phyloP scores from a whole-genome alignment of 2,329 filamentous ascomycete species.

The Gnomoniopsis smithogilvyi region DNA sequence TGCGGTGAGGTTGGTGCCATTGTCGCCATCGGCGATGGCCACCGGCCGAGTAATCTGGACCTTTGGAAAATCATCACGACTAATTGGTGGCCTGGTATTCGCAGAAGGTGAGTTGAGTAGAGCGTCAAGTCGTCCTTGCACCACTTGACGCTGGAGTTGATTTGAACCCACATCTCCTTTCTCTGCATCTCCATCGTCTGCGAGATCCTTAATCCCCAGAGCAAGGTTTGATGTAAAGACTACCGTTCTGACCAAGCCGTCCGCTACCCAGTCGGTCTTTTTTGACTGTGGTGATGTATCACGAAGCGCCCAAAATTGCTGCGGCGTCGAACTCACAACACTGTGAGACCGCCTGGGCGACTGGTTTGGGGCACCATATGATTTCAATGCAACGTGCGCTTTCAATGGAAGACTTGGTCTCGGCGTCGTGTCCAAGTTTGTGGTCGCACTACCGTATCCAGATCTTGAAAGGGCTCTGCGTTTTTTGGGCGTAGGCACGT shows the following conservation, averaged over 20 bases:
- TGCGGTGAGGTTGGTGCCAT: neutral
- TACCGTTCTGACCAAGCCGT: neutral
- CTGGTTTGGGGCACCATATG: neutral
- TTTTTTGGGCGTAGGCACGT: conserved; percentile 42
- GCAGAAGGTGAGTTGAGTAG: conserved; percentile 12
- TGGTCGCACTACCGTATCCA: neutral
- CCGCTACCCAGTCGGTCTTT: neutral
- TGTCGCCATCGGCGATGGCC: neutral
- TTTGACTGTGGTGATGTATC: conserved; percentile 4
- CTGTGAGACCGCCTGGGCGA: neutral
- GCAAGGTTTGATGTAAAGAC: neutral
- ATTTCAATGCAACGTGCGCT: neutral
- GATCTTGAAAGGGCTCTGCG: conserved; percentile 13
- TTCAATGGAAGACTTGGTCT: neutral
- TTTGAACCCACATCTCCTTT: neutral
- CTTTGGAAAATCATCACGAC: neutral
- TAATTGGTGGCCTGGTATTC: neutral
- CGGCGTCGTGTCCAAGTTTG: neutral
- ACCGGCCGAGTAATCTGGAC: neutral
- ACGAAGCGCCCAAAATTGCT: neutral
- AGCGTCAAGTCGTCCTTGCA: conserved; percentile 7
- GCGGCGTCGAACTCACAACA: too few species aligned
- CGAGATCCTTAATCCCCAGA: conserved; percentile 10
- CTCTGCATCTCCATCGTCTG: conserved; percentile 11
- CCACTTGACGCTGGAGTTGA: conserved; percentile 1